These are phyloP conservation scores for Diaporthe australafricana DNA, from an alignment of 2,329 filamentous ascomycete species.

Conservation along the genomic window DNA sequence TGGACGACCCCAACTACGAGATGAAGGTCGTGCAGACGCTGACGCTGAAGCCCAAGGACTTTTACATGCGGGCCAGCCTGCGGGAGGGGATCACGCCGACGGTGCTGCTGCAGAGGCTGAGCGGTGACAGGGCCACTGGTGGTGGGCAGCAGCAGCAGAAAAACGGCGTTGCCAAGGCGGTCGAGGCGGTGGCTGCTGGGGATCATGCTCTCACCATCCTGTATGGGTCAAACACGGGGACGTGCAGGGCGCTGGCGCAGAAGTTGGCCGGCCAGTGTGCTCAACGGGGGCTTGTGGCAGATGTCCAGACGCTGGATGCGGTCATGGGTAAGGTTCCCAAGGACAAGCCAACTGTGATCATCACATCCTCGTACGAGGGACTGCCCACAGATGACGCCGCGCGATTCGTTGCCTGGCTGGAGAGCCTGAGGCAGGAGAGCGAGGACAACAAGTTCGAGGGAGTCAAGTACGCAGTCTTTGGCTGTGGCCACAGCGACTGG, in stretches of 20 bases:
- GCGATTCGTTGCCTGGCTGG: slow-evolving; percentile 75
- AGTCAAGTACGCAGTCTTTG: slow-evolving; percentile 75
- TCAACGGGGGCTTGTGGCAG: slow-evolving; percentile 68
- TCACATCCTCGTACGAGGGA: slow-evolving; percentile 78
- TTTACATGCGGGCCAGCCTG: slow-evolving; percentile 70
- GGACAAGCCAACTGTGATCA: slow-evolving; percentile 71
- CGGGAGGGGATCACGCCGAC: slow-evolving; percentile 69
- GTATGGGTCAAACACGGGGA: slow-evolving; percentile 80
- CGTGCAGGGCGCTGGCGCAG: slow-evolving; percentile 76
- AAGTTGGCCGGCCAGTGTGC: slow-evolving; percentile 68
- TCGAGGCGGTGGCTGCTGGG: slow-evolving; percentile 25
- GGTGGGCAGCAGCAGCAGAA: slow-evolving; percentile 51
- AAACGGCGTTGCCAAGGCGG: slow-evolving; percentile 51
- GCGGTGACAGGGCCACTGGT: slow-evolving; percentile 52
- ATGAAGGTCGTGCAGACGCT: slow-evolving; percentile 67
- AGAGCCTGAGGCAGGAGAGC: slow-evolving; percentile 52
- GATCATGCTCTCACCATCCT: slow-evolving; percentile 68
- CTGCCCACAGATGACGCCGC: slow-evolving; percentile 77
- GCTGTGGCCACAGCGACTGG: slow-evolving; percentile 70
- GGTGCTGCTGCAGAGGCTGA: slow-evolving; percentile 58
- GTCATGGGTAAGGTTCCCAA: slow-evolving; percentile 70
- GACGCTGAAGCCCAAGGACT: slow-evolving; percentile 72
- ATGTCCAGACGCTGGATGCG: slow-evolving; percentile 68
- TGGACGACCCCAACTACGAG: slow-evolving; percentile 71
- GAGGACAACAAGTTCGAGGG: slow-evolving; percentile 58